Base-by-base conservation (phyloP, 2,329 filamentous ascomycete genomes). In the Zymoseptoria tritici region DNA sequence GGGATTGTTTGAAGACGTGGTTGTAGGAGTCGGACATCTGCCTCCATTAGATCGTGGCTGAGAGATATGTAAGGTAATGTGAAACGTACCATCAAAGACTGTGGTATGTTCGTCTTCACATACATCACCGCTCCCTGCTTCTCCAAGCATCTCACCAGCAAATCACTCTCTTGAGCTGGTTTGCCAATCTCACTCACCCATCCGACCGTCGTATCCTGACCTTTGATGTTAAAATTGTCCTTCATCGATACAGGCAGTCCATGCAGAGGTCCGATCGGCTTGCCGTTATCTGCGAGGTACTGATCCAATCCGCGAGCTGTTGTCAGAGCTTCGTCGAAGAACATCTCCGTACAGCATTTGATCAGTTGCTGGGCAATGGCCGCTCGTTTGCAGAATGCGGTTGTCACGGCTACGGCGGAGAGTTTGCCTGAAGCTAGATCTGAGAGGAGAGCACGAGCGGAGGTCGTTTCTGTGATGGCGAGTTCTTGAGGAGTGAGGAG, bases 181-280 rank as follows among this genome's bases (percentile, higher is more conserved):
- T 69, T 65, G 1, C 68, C 59, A 20, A 76, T 62, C 64, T 74
- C 78, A 1, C 72, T 73, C 1, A 84, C 80, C 63, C 86, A 86
- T 6, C 84, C 84, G 3, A 87, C 71, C 0, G 84, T 85, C 0
- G 80, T 79, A 56, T 86, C 82, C 2, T 79, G 69, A 1, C 82
- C 84, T 60, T 80, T 80, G 51, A 87, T 74, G 26, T 85, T 80
- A 70, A 86, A 87, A 11, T 83, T 82, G 56, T 87, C 85, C 68
- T 87, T 87, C 11, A 85, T 65, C 4, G 76, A 80, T 57, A 85
- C 75, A 0, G 82, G 82, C 2, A 85, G 69, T 0, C 83, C 68
- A 83, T 82, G 9, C 81, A 68, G 57, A 49, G 70, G 60, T 20
- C 67, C 64, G 24, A 67, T 9, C 9, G 64, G 57, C 26, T 58